Evolutionary conservation across 176 grass and related monocot genomes (phyloP).

Genomic region (Cymbopogon citratus): DNA sequence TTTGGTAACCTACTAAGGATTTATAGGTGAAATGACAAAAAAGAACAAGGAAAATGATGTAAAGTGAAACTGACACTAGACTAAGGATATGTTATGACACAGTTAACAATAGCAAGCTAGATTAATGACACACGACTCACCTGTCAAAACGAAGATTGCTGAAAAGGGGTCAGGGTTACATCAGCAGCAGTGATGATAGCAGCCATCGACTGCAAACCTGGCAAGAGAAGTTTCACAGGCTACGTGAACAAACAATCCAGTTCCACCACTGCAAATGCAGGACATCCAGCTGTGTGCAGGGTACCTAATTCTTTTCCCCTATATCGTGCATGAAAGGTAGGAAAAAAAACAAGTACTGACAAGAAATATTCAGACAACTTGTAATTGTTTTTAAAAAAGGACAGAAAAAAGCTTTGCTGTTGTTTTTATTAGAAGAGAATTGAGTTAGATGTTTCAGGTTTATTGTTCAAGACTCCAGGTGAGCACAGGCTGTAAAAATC

Average conservation of each 20-base stretch:
- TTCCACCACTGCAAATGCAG: background rate
- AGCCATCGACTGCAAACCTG: background rate
- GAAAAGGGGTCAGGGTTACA: too few relatives aligned
- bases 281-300: background rate
- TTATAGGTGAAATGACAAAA: too few relatives aligned
- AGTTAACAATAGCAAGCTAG: too few relatives aligned
- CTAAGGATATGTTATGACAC: too few relatives aligned
- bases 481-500: background rate
- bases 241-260: background rate
- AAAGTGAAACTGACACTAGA: too few relatives aligned
- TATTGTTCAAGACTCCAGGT: background rate
- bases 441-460: background rate
- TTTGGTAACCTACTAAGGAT: too few relatives aligned
- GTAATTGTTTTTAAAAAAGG: too few relatives aligned
- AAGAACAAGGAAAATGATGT: too few relatives aligned
- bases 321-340: too few relatives aligned
- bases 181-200: background rate
- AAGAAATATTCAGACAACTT: background rate
- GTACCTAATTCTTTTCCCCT: background rate
- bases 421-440: too few relatives aligned
- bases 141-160: background rate
- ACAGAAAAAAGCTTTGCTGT: too few relatives aligned
- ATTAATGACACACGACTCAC: slow-evolving; percentile 2
- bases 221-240: background rate
- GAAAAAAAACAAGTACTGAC: background rate